Evolutionary conservation across 805 yeast genomes (phyloP).

Genomic region (Starmerella powellii): DNA sequence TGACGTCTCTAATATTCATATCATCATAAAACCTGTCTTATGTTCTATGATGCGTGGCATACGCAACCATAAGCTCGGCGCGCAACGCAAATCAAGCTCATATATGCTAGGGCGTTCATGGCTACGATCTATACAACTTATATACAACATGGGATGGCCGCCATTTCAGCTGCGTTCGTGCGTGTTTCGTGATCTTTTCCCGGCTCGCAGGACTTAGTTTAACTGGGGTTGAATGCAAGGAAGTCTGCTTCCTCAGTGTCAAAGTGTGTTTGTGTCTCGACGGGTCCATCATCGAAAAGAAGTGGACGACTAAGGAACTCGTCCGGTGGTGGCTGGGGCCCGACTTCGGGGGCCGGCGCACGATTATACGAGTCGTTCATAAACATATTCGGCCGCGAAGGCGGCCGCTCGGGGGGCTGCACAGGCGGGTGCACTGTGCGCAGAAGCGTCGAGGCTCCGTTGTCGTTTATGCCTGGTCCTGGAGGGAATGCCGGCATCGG

Average conservation of each 20-base stretch:
- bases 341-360: background rate
- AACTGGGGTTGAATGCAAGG: conserved; percentile 25
- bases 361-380: background rate
- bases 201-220: background rate
- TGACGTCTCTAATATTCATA: too few relatives aligned
- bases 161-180: too few relatives aligned
- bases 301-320: conserved; percentile 17
- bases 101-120: too few relatives aligned
- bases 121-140: too few relatives aligned
- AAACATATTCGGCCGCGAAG: background rate
- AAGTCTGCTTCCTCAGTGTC: conserved; percentile 19
- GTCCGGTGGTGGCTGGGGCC: conserved; percentile 16
- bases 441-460: background rate
- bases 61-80: too few relatives aligned
- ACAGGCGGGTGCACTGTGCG: conserved; percentile 8
- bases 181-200: too few relatives aligned
- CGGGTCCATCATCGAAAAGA: conserved; percentile 17
- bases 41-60: too few relatives aligned
- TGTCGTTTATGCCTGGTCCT: background rate
- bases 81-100: too few relatives aligned
- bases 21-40: too few relatives aligned
- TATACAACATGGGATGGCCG: too few relatives aligned
- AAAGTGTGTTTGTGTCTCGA: conserved; percentile 5
- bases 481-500: background rate
- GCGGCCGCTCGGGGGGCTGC: conserved; percentile 7